Evolutionary conservation across 495 filamentous ascomycete genomes (phyloP).

Genomic region (Amorphotheca resinae): DNA sequence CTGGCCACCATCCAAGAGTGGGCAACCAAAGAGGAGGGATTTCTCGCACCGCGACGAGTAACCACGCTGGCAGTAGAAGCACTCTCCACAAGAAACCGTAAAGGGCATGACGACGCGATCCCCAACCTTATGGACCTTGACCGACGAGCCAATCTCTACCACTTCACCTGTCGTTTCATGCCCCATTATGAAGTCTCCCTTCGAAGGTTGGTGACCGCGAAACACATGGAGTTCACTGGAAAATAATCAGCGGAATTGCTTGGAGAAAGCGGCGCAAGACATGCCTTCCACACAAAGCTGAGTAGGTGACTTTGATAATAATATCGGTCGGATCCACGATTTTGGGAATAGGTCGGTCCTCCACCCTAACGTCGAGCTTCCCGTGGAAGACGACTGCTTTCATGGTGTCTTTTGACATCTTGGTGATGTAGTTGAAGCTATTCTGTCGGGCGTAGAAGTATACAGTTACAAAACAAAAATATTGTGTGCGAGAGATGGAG

Average conservation of each 20-base stretch:
- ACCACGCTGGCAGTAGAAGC: constrained; percentile 82
- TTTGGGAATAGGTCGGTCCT: constrained; percentile 52
- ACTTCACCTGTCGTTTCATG: constrained; percentile 78
- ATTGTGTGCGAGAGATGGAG: too few species aligned
- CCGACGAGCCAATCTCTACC: constrained; percentile 49
- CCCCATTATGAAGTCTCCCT: constrained; percentile 50
- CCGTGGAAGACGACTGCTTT: constrained; percentile 62
- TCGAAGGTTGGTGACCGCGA: constrained; percentile 61
- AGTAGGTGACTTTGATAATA: constrained; percentile 74
- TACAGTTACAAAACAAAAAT: neutral
- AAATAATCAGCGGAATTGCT: constrained; percentile 1
- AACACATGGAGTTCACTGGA: constrained; percentile 80
- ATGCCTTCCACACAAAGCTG: constrained; percentile 85
- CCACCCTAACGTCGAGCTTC: constrained; percentile 44
- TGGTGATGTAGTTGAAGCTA: neutral
- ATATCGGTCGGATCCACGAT: constrained; percentile 62
- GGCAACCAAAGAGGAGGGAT: constrained; percentile 60
- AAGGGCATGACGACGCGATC: constrained; percentile 76
- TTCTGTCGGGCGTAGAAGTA: neutral
- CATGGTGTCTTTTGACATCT: constrained; percentile 32
- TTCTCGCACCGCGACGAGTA: constrained; percentile 77
- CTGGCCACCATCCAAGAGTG: constrained; percentile 70
- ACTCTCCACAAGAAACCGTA: constrained; percentile 72
- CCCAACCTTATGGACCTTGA: constrained; percentile 59
- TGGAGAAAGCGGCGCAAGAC: constrained; percentile 19